Conservation (phyloP, 2,329 filamentous ascomycete species). For the Hymenoscyphus fraxineus region DNA sequence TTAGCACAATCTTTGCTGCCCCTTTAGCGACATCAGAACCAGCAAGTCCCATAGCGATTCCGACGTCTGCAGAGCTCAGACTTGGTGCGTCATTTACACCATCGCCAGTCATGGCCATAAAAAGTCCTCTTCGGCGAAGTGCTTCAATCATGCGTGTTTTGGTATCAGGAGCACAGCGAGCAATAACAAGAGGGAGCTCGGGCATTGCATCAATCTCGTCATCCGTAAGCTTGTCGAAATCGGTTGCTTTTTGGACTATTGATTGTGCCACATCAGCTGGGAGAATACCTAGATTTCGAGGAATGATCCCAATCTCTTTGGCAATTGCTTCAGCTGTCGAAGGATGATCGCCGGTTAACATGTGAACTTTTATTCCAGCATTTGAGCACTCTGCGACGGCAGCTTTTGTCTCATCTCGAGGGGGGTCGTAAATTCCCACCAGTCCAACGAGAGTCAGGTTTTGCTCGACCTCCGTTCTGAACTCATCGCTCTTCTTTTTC, state of each 20-base stretch:
- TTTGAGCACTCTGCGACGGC: conserved; percentile 58
- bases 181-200: conserved; percentile 50
- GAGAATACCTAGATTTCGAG: conserved; percentile 42
- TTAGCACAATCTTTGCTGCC: conserved; percentile 51
- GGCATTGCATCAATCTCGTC: conserved; percentile 48
- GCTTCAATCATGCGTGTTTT: conserved; percentile 55
- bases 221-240: conserved; percentile 43
- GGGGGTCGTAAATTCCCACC: conserved; percentile 56
- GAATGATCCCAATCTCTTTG: conserved; percentile 51
- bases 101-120: conserved; percentile 54
- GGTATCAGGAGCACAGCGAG: conserved; percentile 49
- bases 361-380: conserved; percentile 70
- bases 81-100: conserved; percentile 54
- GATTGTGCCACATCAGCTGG: conserved; percentile 43
- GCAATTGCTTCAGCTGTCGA: conserved; percentile 55
- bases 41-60: conserved; percentile 57
- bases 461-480: conserved; percentile 44
- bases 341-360: conserved; percentile 64
- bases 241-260: conserved; percentile 52
- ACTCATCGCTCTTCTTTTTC: conserved; percentile 21
- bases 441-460: conserved; percentile 53
- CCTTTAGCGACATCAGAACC: conserved; percentile 63
- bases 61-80: conserved; percentile 50
- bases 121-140: conserved; percentile 46
- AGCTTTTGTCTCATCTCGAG: conserved; percentile 53